Evolutionary conservation across 305 asterid species (phyloP), one percentile per base, ranked within the genome.

Genomic region (Caryopteris hybrid): DNA sequence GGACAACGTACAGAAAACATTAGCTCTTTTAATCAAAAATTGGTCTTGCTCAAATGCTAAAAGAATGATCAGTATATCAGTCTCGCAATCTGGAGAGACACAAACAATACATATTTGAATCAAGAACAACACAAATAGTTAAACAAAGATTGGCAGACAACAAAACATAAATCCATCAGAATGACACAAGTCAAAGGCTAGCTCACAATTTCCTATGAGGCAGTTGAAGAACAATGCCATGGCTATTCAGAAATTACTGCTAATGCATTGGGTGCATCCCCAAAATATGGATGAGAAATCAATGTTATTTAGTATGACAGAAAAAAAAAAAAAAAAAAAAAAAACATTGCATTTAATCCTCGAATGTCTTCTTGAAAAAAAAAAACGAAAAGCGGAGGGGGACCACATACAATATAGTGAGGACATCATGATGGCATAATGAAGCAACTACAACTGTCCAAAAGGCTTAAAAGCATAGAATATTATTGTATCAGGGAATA

Each of bases 271-370:
- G 42, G 64, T 25, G 60, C 39, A 61, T 42, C 61, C 4, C 34
- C 18, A 72, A 9, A 70, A 76, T 60, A 50, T 82, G 62, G 71
- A 52, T 67, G 66, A 48, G 4, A 25, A 25, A 25, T n/a, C n/a
- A n/a, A n/a, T n/a, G n/a, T n/a, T n/a, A 4, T 25, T 25, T 4
- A 25, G 31, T 25, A 25, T 25, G 31, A 25, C 31, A 25, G 31
- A 25, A 25, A 25, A 4, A 25, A 25, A 25, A 2, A 25, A 25
- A n/a, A n/a, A n/a, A 47, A 48, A 76, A 58, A 66, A 66, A 67
- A 79, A 68, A 68, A 81, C 39, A 77, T 20, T 43, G 64, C 79
- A 77, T 69, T 52, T 43, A 68, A 51, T 61, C 64, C 73, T 52
- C 41, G 62, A 77, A 50, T 39, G 68, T 61, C 61, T 43, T 61